These are phyloP conservation scores for Choiromyces venosus DNA, from an alignment of 495 filamentous ascomycete genomes.

Conservation along the genomic window DNA sequence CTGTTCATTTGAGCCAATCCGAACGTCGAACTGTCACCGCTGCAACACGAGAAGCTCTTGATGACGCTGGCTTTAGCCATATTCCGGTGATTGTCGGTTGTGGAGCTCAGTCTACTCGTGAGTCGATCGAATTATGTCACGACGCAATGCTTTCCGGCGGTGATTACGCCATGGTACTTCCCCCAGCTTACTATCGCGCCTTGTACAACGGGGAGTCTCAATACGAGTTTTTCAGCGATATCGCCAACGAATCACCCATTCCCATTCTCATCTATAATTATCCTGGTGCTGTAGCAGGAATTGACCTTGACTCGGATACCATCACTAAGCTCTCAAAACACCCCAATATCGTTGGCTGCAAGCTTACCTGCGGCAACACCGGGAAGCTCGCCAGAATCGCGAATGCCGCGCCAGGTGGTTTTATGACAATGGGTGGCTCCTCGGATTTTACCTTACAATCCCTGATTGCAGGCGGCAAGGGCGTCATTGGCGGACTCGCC, in stretches of 20 bases:
- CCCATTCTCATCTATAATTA: slow-evolving; percentile 93
- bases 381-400: slow-evolving; percentile 81
- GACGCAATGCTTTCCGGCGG: slow-evolving; percentile 71
- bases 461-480: slow-evolving; percentile 74
- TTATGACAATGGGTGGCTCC: slow-evolving; percentile 65
- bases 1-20: slow-evolving; percentile 66
- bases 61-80: slow-evolving; percentile 60
- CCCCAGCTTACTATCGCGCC: slow-evolving; percentile 76
- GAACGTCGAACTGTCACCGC: slow-evolving; percentile 67
- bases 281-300: slow-evolving; percentile 70
- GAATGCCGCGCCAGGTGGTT: slow-evolving; percentile 52
- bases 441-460: slow-evolving; percentile 86
- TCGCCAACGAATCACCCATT: slow-evolving; percentile 75
- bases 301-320: slow-evolving; percentile 76
- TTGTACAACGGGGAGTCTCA: slow-evolving; percentile 56
- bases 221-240: slow-evolving; percentile 66
- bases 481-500: slow-evolving; percentile 76
- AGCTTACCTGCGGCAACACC: slow-evolving; percentile 91
- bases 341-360: slow-evolving; percentile 82
- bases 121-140: slow-evolving; percentile 72
- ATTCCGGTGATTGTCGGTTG: slow-evolving; percentile 81
- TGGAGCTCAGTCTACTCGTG: slow-evolving; percentile 76
- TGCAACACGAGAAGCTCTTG: slow-evolving; percentile 68
- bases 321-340: slow-evolving; percentile 69
- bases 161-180: slow-evolving; percentile 77